These are phyloP conservation scores for Serpula lacrymans DNA, from an alignment of 768 basidiomycete genomes.

Conservation along the genomic window DNA sequence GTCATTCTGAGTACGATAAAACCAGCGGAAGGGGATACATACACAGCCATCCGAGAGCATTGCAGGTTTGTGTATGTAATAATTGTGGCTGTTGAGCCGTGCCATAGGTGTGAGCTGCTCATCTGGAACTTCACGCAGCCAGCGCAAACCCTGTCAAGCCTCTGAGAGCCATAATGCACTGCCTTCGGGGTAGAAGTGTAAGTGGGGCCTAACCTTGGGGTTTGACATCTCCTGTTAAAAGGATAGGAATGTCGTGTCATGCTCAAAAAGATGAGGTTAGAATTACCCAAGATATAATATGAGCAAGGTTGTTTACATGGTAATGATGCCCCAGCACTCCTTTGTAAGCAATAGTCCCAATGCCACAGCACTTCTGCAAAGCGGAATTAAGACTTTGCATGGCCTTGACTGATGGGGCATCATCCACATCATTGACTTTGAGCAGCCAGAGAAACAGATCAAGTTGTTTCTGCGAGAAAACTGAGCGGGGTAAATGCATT, in stretches of 20 bases:
- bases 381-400: conserved; percentile 8
- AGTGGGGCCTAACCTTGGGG: conserved; percentile 26
- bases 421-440: no score
- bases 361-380: conserved; percentile 26
- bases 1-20: no score
- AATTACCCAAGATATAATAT: conserved; percentile 29
- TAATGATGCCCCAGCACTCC: conserved; percentile 32
- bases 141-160: conserved; percentile 21
- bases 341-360: conserved; percentile 24
- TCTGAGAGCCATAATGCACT: conserved; percentile 15
- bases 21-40: no score
- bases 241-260: background rate
- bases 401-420: conserved; percentile 4
- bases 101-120: conserved; percentile 27
- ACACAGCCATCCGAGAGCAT: conserved; percentile 15
- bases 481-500: no score
- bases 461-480: no score
- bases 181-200: conserved; percentile 34
- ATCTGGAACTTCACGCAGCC: conserved; percentile 24
- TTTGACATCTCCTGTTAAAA: conserved; percentile 40
- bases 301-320: conserved; percentile 26
- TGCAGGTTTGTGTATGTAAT: conserved; percentile 27
- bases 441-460: no score
- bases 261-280: background rate
- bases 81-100: conserved; percentile 19